Evolutionary conservation across 768 basidiomycete species (phyloP), one percentile per base, ranked within the genome.

Genomic region (Fomitopsis serialis): DNA sequence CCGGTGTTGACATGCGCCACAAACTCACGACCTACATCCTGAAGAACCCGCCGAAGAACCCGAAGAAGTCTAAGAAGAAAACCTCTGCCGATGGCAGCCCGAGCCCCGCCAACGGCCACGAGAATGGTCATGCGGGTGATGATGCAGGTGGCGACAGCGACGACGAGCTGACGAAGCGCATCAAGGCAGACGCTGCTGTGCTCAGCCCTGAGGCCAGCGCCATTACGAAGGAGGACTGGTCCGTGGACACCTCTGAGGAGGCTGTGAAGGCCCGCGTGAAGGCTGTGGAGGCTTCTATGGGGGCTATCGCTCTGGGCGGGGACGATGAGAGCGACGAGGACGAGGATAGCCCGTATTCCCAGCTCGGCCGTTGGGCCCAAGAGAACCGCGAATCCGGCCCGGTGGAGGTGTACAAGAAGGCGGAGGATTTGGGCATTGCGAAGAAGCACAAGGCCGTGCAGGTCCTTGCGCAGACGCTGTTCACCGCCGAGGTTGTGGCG

Each of bases 21-120:
- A 97, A 95, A 72, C 80, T 99, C 55, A 88, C 87, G 42, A 93
- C 95, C 1, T 99, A 92, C 77, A 97, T 99, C 67, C 65, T 98
- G 64, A 97, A 95, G 77, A 99, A 99, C 70, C 97, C 97, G 42
- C 96, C 95, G 49, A 87, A 89, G 74, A 90, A 86, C 63, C 76
- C 81, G 50, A 89, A 85, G 76, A 93, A 88, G 74, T 70, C 66
- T 65, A 79, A 78, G 63, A 74, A 72, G 66, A 83, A 78, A 62
- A 82, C 77, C 45, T 74, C 74, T 40, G 68, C 65, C 27, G 78
- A 74, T 47, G 79, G 73, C 45, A 80, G 72, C 56, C 75, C 76
- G 55, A 59, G 55, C 56, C 61, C 58, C 35, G 74, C 74, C 34
- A 59, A 63, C 50, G 74, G 71, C 36, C 78, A 61, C 19, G 57